Percentiles rank a stretch among this genome's conserved stretches.
Conservation (phyloP, 148 eudicot species). For the Amaranthus palmeri region DNA sequence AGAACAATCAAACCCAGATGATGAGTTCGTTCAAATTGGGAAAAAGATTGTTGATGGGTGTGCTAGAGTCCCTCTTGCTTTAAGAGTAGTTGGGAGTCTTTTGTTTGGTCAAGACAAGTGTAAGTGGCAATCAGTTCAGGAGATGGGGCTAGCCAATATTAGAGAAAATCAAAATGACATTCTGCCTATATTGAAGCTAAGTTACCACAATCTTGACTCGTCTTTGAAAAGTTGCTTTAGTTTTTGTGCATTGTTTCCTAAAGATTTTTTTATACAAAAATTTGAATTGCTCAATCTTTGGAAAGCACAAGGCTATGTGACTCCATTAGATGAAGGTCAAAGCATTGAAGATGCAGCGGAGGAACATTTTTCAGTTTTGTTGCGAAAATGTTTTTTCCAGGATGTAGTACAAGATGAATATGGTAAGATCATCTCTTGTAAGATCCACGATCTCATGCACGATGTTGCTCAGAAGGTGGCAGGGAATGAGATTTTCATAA, state of each 20-base stretch:
- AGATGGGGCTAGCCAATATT: background rate
- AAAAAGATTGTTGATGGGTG: slow-evolving; percentile 20
- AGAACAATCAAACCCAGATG: background rate
- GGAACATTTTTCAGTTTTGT: slow-evolving; percentile 13
- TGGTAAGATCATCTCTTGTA: background rate
- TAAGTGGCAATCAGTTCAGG: slow-evolving; percentile 15
- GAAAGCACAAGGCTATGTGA: slow-evolving; percentile 20
- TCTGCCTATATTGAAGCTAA: slow-evolving; percentile 21
- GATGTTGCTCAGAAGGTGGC: slow-evolving; percentile 16
- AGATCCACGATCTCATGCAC: slow-evolving; percentile 20
- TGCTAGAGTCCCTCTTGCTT: slow-evolving; percentile 26
- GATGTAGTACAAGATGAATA: background rate
- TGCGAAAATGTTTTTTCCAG: slow-evolving; percentile 27
- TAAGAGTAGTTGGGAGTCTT: slow-evolving; percentile 24
- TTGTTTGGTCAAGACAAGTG: slow-evolving; percentile 1
- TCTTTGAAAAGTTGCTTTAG: slow-evolving; percentile 22
- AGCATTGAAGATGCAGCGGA: background rate
- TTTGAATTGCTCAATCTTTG: slow-evolving; percentile 14
- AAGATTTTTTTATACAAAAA: background rate
- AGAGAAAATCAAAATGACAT: background rate
- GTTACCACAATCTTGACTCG: slow-evolving; percentile 15
- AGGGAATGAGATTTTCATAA: slow-evolving; percentile 4
- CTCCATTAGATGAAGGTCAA: slow-evolving; percentile 3
- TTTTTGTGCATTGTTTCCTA: slow-evolving; percentile 18
- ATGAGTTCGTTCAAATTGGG: slow-evolving; percentile 18